Conservation (phyloP, 345 rosid species). For the Theobroma cacao region DNA sequence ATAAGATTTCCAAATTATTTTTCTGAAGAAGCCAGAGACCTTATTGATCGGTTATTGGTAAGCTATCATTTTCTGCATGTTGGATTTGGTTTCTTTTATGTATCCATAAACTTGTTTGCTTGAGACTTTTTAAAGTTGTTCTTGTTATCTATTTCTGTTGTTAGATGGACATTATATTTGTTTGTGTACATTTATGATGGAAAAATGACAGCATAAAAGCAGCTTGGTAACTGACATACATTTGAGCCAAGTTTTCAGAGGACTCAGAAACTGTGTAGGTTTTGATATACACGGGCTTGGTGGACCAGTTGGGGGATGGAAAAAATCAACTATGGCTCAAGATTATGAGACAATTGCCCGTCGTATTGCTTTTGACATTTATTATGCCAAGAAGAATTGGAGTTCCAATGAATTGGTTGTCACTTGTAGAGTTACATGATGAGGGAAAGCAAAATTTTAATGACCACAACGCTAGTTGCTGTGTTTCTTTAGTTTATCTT, state of each 20-base stretch:
- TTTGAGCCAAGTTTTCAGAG: not conserved
- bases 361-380: not conserved
- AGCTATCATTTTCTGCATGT: conserved; percentile 28
- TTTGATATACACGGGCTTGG: not conserved
- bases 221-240: not conserved
- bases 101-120: not conserved
- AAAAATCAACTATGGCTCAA: not conserved
- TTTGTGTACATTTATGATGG: not conserved
- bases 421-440: not conserved
- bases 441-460: not conserved
- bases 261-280: not conserved
- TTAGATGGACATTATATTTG: not conserved
- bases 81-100: conserved; percentile 6
- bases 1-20: conserved; percentile 86
- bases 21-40: conserved; percentile 83
- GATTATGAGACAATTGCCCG: not conserved
- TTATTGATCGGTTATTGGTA: conserved; percentile 82
- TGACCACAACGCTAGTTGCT: not conserved
- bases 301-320: not conserved
- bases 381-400: not conserved
- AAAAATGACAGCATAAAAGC: not conserved
- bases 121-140: not conserved
- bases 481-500: not conserved
- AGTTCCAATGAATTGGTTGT: not conserved
- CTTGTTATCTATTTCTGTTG: not conserved